Evolutionary conservation across 2,329 filamentous ascomycete species (phyloP).

Genomic region (Pseudogymnoascus sp.): DNA sequence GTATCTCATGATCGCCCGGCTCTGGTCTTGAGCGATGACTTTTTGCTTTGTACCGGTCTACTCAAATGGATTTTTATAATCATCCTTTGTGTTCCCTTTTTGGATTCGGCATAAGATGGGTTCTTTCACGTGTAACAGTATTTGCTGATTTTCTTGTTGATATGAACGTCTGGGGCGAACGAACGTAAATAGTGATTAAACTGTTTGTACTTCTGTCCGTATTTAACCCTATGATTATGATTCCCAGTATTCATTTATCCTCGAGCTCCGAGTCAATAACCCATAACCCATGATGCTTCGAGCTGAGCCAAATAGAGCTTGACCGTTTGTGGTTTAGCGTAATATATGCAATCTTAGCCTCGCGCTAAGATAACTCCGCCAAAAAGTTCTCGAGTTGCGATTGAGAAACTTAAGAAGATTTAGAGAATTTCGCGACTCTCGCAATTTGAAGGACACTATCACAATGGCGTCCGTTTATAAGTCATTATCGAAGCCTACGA

Average conservation of each 20-base stretch:
- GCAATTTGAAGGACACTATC: constrained; percentile 18
- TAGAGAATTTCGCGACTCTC: constrained; percentile 20
- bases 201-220: background rate
- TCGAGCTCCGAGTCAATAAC: background rate
- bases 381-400: constrained; percentile 14
- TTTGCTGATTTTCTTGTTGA: constrained; percentile 9
- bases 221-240: background rate
- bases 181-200: background rate
- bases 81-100: constrained; percentile 11
- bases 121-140: constrained; percentile 15
- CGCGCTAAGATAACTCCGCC: constrained; percentile 12
- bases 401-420: constrained; percentile 12
- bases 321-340: background rate
- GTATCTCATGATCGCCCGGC: constrained; percentile 9
- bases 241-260: background rate
- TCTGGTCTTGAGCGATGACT: background rate
- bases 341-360: constrained; percentile 7
- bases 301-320: background rate
- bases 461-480: constrained; percentile 69
- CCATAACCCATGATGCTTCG: background rate
- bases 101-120: constrained; percentile 13
- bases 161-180: background rate
- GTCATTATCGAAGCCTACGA: constrained; percentile 55
- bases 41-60: constrained; percentile 11
- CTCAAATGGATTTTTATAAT: constrained; percentile 10